Conservation (phyloP, 176 grass and related monocot species). For the Oryza punctata region DNA sequence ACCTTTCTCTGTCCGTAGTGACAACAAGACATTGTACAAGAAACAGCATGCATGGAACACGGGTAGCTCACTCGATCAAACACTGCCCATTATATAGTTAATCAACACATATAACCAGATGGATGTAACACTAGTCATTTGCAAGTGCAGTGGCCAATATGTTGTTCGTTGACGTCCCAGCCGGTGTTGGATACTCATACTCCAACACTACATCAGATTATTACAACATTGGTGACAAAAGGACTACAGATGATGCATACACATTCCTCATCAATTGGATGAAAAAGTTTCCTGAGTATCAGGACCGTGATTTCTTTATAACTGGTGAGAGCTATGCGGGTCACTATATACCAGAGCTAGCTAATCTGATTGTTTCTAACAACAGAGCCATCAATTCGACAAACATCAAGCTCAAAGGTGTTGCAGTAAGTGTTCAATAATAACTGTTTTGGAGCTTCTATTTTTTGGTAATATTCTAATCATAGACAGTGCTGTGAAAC, state of each 20-base stretch:
- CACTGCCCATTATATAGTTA: constrained; percentile 4
- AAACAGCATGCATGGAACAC: constrained; percentile 68
- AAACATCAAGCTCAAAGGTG: constrained; percentile 55
- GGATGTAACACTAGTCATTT: background rate
- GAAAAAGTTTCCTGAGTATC: constrained; percentile 59
- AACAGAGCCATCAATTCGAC: constrained; percentile 37
- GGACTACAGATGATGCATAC: constrained; percentile 56
- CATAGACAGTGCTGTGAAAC: constrained; percentile 17
- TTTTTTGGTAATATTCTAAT: constrained; percentile 28
- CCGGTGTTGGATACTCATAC: constrained; percentile 77
- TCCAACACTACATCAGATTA: constrained; percentile 68
- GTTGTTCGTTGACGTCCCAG: constrained; percentile 68
- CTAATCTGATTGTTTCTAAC: constrained; percentile 58
- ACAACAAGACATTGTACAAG: constrained; percentile 60
- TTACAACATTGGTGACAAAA: constrained; percentile 54
- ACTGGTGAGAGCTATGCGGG: constrained; percentile 75
- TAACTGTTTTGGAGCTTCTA: constrained; percentile 31
- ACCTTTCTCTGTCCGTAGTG: constrained; percentile 62
- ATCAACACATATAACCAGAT: constrained; percentile 16
- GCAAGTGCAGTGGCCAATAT: constrained; percentile 69
- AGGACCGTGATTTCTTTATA: constrained; percentile 58
- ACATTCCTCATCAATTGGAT: constrained; percentile 71
- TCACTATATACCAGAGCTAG: constrained; percentile 70
- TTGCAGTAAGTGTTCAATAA: constrained; percentile 55
- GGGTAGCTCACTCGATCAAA: constrained; percentile 29